A percentile compares a stretch with the other conserved stretches of the same genome.
Evolutionary conservation across 2,329 filamentous ascomycete species (phyloP).

Genomic region (Colletotrichum spinosum): DNA sequence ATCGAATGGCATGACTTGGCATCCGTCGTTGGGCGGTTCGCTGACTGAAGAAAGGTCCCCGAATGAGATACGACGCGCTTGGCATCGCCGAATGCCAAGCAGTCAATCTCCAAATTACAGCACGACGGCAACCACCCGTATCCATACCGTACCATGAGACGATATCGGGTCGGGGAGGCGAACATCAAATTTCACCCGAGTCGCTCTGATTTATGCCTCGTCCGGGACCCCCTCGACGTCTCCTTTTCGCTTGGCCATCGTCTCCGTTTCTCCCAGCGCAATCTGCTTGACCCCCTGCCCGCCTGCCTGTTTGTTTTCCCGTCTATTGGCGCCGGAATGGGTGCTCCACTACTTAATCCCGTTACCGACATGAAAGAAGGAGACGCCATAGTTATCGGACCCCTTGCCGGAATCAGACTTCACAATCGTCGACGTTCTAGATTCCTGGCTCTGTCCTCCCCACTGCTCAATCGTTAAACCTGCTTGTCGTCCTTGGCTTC

Average conservation of each 20-base stretch:
- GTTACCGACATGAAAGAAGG: slow-evolving; percentile 33
- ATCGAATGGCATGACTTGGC: slow-evolving; percentile 21
- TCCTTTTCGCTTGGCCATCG: slow-evolving; percentile 10
- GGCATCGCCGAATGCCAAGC: slow-evolving; percentile 23
- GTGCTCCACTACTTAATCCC: slow-evolving; percentile 31
- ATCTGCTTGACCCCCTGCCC: slow-evolving; percentile 28
- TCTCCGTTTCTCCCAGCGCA: slow-evolving; percentile 9
- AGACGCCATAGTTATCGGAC: slow-evolving; percentile 13
- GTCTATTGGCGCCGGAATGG: slow-evolving; percentile 26
- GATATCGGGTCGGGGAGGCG: slow-evolving; percentile 1
- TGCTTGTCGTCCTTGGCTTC: background rate
- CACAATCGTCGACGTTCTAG: slow-evolving; percentile 5
- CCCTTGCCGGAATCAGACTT: slow-evolving; percentile 32
- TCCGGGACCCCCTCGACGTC: slow-evolving; percentile 7
- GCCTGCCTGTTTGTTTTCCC: slow-evolving; percentile 30
- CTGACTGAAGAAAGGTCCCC: background rate
- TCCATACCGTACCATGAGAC: slow-evolving; percentile 11
- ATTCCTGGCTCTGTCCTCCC: background rate
- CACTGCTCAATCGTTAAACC: background rate
- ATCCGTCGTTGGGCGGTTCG: background rate
- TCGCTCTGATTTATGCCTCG: slow-evolving; percentile 17
- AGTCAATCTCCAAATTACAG: slow-evolving; percentile 14
- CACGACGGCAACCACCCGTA: slow-evolving; percentile 1
- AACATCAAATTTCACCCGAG: background rate
- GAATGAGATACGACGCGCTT: slow-evolving; percentile 21